Base-by-base conservation (phyloP, 805 yeast species). In the Schizosaccharomyces japonicus region DNA sequence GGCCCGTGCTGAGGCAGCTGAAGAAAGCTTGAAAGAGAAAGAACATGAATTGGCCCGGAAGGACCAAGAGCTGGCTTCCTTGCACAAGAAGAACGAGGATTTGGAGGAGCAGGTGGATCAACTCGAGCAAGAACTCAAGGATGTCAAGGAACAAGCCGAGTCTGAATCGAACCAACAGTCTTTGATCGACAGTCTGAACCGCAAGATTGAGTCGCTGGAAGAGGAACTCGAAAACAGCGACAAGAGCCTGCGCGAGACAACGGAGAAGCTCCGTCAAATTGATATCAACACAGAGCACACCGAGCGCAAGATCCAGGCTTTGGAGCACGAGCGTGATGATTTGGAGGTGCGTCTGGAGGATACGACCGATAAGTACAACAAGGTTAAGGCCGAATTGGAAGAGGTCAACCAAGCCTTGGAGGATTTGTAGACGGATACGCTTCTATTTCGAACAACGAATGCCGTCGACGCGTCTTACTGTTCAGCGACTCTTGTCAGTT, bases 381-480 rank as follows among this genome's bases (percentile, higher is more conserved):
- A 75, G 55, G 87, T 94, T 54, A 80, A 82, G 72, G 75, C 80
- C 56, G 98, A 90, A 68, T 74, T 90, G 69, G 96, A 90, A 58
- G 95, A 85, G 68, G 85, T 90, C 69, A 78, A 84, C 64, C 83
- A 84, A 63, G 95, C 92, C 69, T 78, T 90, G 66, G 96, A 90
- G 67, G 75, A 62, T 49, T 58, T 66, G 54, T 65, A 60, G 55
- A 28, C 19, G 29, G 42, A 34, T 47, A 73, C 55, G 75, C 76
- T 57, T 44, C 39, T n/a, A n/a, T n/a, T n/a, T n/a, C n/a, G n/a
- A n/a, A n/a, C n/a, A n/a, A n/a, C n/a, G n/a, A n/a, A n/a, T n/a
- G n/a, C n/a, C n/a, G n/a, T n/a, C n/a, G n/a, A n/a, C n/a, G n/a
- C n/a, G n/a, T n/a, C n/a, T n/a, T n/a, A n/a, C n/a, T n/a, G n/a